phyloP scores from a whole-genome alignment of 495 filamentous ascomycete species.

The Ramalina peruviana region DNA sequence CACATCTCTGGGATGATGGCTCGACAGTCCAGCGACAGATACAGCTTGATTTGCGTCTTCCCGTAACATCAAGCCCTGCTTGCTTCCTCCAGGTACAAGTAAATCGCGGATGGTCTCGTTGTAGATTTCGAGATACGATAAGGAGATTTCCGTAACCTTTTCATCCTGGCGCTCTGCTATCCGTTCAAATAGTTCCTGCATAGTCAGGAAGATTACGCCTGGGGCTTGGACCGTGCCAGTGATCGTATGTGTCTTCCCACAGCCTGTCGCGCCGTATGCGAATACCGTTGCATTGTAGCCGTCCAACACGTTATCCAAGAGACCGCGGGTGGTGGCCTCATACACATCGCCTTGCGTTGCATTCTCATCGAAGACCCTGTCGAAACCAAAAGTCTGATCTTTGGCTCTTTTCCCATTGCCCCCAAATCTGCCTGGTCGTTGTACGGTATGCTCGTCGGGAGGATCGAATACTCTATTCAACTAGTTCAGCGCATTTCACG shows the following conservation, averaged over 20 bases:
- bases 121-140: conserved; percentile 98
- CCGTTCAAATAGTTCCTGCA: conserved; percentile 95
- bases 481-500: background rate
- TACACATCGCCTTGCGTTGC: conserved; percentile 89
- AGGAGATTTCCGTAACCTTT: conserved; percentile 76
- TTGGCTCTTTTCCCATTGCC: conserved; percentile 86
- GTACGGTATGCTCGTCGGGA: conserved; percentile 90
- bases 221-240: conserved; percentile 87
- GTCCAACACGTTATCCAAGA: conserved; percentile 89
- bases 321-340: conserved; percentile 74
- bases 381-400: conserved; percentile 95
- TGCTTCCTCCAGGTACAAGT: conserved; percentile 73
- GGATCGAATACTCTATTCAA: conserved; percentile 78
- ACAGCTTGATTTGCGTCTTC: conserved; percentile 92
- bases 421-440: conserved; percentile 73
- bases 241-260: conserved; percentile 97
- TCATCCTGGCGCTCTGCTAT: conserved; percentile 75
- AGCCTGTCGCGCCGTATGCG: conserved; percentile 94
- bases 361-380: conserved; percentile 93
- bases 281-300: conserved; percentile 99
- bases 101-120: conserved; percentile 98
- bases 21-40: conserved; percentile 81
- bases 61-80: conserved; percentile 79
- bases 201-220: conserved; percentile 96
- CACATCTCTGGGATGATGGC: conserved; percentile 76